Conservation (phyloP, 2,329 filamentous ascomycete genomes). For the Diaporthe nobilis region DNA sequence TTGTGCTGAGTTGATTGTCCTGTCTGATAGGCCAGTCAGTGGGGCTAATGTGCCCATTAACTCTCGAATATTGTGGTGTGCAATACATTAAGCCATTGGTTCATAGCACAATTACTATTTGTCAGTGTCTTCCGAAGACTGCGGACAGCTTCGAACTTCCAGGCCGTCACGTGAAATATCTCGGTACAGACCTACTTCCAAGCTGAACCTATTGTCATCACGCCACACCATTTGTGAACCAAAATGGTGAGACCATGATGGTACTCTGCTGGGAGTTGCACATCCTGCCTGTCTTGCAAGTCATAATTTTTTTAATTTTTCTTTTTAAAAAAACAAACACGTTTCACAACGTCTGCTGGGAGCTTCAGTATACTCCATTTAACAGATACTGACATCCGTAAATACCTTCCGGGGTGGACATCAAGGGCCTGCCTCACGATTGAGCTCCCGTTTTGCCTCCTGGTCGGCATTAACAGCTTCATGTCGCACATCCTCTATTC, state of each 20-base stretch:
- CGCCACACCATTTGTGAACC: not conserved
- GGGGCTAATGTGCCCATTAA: not conserved
- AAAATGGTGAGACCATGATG: not conserved
- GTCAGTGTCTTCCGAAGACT: not conserved
- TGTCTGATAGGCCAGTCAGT: not conserved
- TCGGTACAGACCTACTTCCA: no score
- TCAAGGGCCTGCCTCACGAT: not conserved
- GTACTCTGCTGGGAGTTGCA: not conserved
- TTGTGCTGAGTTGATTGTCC: constrained; percentile 1
- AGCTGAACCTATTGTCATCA: not conserved
- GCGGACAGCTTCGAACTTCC: not conserved
- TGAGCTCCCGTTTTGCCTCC: no score
- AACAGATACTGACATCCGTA: not conserved
- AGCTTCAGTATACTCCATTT: not conserved
- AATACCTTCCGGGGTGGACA: no score
- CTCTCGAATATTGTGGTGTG: no score
- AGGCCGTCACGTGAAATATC: no score
- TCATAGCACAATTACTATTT: not conserved
- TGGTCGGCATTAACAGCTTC: not conserved
- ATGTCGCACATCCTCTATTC: not conserved
- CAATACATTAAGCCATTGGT: no score
- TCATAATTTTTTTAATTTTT: no score
- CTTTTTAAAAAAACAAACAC: no score
- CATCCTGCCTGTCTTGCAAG: not conserved
- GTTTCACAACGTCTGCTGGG: not conserved